Percentiles rank a stretch among this genome's conserved stretches.
These are phyloP conservation scores for Gloeostereum incarnatum DNA, from an alignment of 768 basidiomycete species.

Conservation along the genomic window DNA sequence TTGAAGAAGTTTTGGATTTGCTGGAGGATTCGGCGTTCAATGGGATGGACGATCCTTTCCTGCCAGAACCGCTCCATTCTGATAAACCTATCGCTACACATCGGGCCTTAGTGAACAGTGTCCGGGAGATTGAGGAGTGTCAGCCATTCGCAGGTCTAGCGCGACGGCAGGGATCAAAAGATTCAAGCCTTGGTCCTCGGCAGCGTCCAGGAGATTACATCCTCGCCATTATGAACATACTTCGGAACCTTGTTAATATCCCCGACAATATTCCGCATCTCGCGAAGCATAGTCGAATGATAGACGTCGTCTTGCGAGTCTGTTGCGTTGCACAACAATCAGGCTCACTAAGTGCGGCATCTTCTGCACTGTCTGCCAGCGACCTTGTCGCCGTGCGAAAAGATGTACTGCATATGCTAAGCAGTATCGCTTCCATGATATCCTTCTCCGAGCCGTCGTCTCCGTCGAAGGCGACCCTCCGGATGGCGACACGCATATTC, in stretches of 20 bases:
- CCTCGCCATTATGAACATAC: constrained; percentile 63
- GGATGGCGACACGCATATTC: constrained; percentile 50
- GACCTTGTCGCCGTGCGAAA: constrained; percentile 71
- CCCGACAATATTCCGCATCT: constrained; percentile 64
- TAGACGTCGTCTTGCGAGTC: constrained; percentile 63
- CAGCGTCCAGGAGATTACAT: constrained; percentile 66
- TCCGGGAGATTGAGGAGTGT: constrained; percentile 49
- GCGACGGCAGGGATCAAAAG: constrained; percentile 38
- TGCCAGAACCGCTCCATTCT: constrained; percentile 14
- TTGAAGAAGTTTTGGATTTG: constrained; percentile 83
- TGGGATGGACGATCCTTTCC: constrained; percentile 26
- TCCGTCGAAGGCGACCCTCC: constrained; percentile 29
- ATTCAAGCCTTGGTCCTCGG: constrained; percentile 40
- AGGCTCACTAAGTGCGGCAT: constrained; percentile 30
- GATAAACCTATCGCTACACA: constrained; percentile 46
- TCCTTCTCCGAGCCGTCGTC: constrained; percentile 32
- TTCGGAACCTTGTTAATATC: constrained; percentile 79
- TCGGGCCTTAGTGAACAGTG: constrained; percentile 47
- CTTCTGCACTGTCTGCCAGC: constrained; percentile 53
- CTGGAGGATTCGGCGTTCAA: constrained; percentile 74
- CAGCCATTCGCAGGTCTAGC: constrained; percentile 51
- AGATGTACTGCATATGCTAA: constrained; percentile 65
- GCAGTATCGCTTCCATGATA: constrained; percentile 46
- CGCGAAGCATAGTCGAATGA: constrained; percentile 50
- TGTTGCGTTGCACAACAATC: constrained; percentile 37